These are phyloP conservation scores for Casuarina glauca DNA, from an alignment of 306 rosid species.

Conservation along the genomic window DNA sequence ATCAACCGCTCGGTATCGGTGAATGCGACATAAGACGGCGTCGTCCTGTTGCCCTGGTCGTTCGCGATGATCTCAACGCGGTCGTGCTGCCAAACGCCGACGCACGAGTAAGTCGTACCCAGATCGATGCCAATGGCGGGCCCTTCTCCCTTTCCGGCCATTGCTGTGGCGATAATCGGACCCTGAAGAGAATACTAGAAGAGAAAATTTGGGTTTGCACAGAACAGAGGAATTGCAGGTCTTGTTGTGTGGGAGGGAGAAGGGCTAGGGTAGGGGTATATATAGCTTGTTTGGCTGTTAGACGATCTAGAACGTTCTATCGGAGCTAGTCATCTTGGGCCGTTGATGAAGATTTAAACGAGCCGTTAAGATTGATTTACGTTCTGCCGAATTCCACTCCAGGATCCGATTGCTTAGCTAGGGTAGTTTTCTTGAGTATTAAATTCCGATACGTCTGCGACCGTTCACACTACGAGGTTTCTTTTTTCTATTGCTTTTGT, in stretches of 20 bases:
- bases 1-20: constrained; percentile 74
- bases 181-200: neutral
- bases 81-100: constrained; percentile 87
- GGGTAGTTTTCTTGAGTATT: neutral
- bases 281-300: constrained; percentile 16
- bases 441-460: neutral
- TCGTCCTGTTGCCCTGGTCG: constrained; percentile 80
- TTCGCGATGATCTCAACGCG: constrained; percentile 81
- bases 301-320: constrained; percentile 54
- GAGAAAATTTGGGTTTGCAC: neutral
- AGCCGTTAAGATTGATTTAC: constrained; percentile 22
- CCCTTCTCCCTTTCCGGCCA: constrained; percentile 81
- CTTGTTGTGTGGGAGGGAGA: neutral
- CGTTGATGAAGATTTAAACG: neutral
- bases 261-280: neutral
- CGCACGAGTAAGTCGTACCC: constrained; percentile 77
- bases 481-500: neutral
- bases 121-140: constrained; percentile 88
- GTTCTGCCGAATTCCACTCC: neutral
- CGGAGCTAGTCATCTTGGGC: neutral
- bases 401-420: neutral
- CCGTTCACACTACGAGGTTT: neutral
- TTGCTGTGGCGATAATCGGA: neutral
- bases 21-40: constrained; percentile 78
- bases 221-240: neutral